Conservation (phyloP, 2,329 filamentous ascomycete genomes). For the Penicillium italicum region DNA sequence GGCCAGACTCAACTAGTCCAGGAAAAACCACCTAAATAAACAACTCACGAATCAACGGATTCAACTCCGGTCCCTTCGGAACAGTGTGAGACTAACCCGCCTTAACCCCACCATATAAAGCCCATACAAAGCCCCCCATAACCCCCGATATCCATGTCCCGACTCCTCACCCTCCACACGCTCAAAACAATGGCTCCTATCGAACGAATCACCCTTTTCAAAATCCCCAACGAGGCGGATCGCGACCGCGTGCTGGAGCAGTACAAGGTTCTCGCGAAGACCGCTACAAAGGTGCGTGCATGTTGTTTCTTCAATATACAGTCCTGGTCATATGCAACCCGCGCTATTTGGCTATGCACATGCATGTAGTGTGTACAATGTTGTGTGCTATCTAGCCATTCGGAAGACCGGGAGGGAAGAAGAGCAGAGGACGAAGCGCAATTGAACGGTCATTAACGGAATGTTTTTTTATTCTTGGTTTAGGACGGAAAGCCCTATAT, state of each 20-base stretch:
- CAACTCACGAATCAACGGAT: not conserved
- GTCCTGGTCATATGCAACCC: not conserved
- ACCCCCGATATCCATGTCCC: not conserved
- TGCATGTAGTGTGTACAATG: not conserved
- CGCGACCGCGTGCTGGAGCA: conserved; percentile 44
- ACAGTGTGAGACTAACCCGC: not conserved
- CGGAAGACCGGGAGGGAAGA: not conserved
- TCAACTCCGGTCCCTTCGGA: not conserved
- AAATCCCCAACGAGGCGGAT: conserved; percentile 48
- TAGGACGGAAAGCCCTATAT: conserved; percentile 72
- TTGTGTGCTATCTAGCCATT: not conserved
- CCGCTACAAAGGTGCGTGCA: conserved; percentile 43
- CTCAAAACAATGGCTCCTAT: conserved; percentile 38
- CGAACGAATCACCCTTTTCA: conserved; percentile 54
- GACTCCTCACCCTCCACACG: not conserved
- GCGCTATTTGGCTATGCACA: not conserved
- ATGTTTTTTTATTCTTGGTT: not conserved
- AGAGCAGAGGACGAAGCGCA: not conserved
- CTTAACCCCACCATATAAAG: not conserved
- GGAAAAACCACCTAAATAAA: not conserved
- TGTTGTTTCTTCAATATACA: not conserved
- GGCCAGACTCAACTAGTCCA: not conserved
- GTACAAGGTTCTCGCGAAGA: conserved; percentile 44
- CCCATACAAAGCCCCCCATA: not conserved
- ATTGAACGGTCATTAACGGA: not conserved